Conservation (phyloP, 2,329 filamentous ascomycete species). For the Penicillium frequentans region DNA sequence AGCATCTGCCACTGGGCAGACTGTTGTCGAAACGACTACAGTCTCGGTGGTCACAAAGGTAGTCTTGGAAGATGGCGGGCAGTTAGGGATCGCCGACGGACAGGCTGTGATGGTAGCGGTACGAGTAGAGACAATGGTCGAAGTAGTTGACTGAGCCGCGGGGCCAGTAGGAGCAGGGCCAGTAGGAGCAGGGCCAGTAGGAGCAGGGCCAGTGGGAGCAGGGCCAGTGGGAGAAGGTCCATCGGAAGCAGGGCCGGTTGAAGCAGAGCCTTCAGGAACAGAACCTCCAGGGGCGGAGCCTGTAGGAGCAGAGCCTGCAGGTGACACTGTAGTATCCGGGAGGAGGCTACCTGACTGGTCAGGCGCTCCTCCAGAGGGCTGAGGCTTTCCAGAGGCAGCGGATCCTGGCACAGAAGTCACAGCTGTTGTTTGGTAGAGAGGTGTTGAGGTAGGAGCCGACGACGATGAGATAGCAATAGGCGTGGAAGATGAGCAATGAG, state of each 20-base stretch:
- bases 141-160: slow-evolving; percentile 2
- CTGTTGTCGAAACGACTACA: slow-evolving; percentile 3
- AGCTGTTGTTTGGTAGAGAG: neutral
- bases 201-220: neutral
- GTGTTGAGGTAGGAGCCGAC: neutral
- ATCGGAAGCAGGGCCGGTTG: neutral
- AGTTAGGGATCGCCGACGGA: slow-evolving; percentile 2
- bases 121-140: slow-evolving; percentile 5
- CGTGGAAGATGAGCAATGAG: neutral
- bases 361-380: neutral
- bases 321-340: neutral
- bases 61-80: neutral
- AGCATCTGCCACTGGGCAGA: neutral
- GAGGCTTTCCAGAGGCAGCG: neutral
- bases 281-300: neutral
- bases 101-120: slow-evolving; percentile 7
- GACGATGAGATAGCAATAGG: neutral
- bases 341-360: neutral
- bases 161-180: neutral
- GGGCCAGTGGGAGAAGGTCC: neutral
- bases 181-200: neutral
- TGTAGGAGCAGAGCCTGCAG: neutral
- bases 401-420: neutral
- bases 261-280: no score
- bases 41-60: slow-evolving; percentile 6